These are phyloP conservation scores for Trichoderma simmonsii DNA, from an alignment of 2,329 filamentous ascomycete species.

Conservation along the genomic window DNA sequence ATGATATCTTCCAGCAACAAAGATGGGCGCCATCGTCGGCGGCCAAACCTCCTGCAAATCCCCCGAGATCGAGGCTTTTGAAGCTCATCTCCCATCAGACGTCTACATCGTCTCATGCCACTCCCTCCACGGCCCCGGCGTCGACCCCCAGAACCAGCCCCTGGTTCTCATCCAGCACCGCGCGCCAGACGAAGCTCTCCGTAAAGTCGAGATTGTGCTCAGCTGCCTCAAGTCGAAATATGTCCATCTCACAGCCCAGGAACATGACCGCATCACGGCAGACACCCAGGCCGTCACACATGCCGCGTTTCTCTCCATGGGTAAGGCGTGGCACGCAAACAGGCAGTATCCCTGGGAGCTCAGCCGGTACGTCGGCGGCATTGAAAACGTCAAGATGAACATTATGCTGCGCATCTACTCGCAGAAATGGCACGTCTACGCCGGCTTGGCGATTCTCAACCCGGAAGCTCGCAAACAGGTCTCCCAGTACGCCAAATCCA, in stretches of 20 bases:
- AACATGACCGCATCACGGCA: conserved; percentile 95
- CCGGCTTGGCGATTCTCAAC: conserved; percentile 93
- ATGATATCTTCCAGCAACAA: conserved; percentile 65
- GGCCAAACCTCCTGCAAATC: conserved; percentile 98
- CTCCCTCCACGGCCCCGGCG: conserved; percentile 88
- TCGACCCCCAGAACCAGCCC: conserved; percentile 85
- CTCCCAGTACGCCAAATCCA: conserved; percentile 85
- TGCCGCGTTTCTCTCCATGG: conserved; percentile 95
- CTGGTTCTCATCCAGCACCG: conserved; percentile 93
- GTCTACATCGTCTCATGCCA: conserved; percentile 95
- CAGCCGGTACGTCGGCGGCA: conserved; percentile 90
- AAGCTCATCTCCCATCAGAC: conserved; percentile 79
- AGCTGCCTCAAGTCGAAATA: conserved; percentile 80
- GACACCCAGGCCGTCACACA: conserved; percentile 98
- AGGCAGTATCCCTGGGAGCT: conserved; percentile 96
- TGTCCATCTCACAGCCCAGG: conserved; percentile 79
- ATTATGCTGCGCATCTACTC: conserved; percentile 95
- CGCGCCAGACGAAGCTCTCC: conserved; percentile 70
- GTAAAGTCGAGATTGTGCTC: conserved; percentile 77
- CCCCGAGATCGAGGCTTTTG: conserved; percentile 91
- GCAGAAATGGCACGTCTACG: conserved; percentile 99
- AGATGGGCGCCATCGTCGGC: conserved; percentile 90
- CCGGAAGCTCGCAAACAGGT: conserved; percentile 91
- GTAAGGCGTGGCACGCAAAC: conserved; percentile 94
- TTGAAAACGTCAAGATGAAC: conserved; percentile 99